These are phyloP conservation scores for Paralagenidium karlingii DNA, from an alignment of 352 stramenopile genomes.

Conservation along the genomic window DNA sequence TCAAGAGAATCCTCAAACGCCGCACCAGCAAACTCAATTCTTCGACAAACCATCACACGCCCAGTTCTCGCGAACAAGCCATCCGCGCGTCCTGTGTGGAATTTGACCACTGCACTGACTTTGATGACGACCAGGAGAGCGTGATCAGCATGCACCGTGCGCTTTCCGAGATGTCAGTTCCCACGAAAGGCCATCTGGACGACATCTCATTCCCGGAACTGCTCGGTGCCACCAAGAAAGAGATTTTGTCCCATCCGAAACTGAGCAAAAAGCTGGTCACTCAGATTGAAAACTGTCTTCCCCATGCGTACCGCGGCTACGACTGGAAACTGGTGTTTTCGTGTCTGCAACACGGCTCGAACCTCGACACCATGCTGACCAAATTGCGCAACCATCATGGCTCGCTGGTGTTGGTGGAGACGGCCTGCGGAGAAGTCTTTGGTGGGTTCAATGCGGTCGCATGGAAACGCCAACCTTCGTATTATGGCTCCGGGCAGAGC, in stretches of 20 bases:
- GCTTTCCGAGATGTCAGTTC: too few species aligned
- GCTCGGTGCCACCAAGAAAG: conserved; percentile 22
- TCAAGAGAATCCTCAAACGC: too few species aligned
- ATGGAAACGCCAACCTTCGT: conserved; percentile 35
- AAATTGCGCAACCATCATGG: conserved; percentile 19
- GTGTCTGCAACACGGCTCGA: conserved; percentile 48
- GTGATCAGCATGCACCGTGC: too few species aligned
- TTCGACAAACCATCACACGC: too few species aligned
- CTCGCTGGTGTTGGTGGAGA: conserved; percentile 53
- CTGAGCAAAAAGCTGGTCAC: conserved; percentile 30
- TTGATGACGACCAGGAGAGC: too few species aligned
- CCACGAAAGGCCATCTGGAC: too few species aligned
- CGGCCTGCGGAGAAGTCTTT: conserved; percentile 43
- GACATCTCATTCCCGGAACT: conserved; percentile 32
- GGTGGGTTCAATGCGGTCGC: conserved; percentile 33
- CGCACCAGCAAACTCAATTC: too few species aligned
- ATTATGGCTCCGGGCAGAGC: conserved; percentile 57
- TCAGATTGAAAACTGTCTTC: conserved; percentile 43
- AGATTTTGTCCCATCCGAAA: conserved; percentile 27
- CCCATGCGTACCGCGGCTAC: conserved; percentile 28
- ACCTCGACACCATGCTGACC: conserved; percentile 40
- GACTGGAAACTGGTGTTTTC: conserved; percentile 61
- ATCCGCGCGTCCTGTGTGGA: too few species aligned
- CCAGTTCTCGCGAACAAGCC: too few species aligned
- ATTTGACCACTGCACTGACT: too few species aligned